Conservation (phyloP, 192 early-diverging fungal species). For the Mortierella alpina region DNA sequence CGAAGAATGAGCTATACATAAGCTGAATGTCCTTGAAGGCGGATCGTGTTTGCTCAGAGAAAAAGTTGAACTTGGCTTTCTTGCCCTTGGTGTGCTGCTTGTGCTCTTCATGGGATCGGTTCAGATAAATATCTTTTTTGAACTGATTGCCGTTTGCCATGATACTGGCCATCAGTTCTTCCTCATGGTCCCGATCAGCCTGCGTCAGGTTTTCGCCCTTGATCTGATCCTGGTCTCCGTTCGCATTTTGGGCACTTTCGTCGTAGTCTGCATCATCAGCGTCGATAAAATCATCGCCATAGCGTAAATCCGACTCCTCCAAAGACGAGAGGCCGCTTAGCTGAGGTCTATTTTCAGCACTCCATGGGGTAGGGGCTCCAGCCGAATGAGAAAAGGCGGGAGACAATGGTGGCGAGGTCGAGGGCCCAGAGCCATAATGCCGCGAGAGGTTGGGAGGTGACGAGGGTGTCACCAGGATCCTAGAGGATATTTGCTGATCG, state of each 20-base stretch:
- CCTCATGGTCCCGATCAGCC: slow-evolving; percentile 30
- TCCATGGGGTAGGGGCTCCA: slow-evolving; percentile 21
- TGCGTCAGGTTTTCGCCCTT: slow-evolving; percentile 42
- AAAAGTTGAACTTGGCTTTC: slow-evolving; percentile 35
- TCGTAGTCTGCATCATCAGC: slow-evolving; percentile 24
- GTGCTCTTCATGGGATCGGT: slow-evolving; percentile 1
- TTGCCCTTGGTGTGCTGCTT: slow-evolving; percentile 18
- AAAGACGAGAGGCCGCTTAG: slow-evolving; percentile 8
- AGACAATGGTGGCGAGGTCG: slow-evolving; percentile 31
- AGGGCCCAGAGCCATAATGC: slow-evolving; percentile 8
- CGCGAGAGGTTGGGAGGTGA: slow-evolving; percentile 39
- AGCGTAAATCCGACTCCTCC: slow-evolving; percentile 19
- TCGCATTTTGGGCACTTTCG: neutral
- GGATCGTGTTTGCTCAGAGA: slow-evolving; percentile 51
- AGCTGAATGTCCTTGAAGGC: slow-evolving; percentile 56
- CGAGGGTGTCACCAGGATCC: slow-evolving; percentile 25
- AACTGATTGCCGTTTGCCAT: slow-evolving; percentile 36
- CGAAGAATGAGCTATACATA: slow-evolving; percentile 57
- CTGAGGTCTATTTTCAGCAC: slow-evolving; percentile 10
- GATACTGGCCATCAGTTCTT: slow-evolving; percentile 44
- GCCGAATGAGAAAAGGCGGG: slow-evolving; percentile 19
- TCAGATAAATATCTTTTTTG: slow-evolving; percentile 46
- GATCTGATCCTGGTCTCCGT: neutral
- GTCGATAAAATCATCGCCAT: slow-evolving; percentile 1
- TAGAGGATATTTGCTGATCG: neutral